Percentiles rank a stretch among this genome's conserved stretches.
Evolutionary conservation across 2,329 filamentous ascomycete species (phyloP).

Genomic region (Pezicula rhizophila): DNA sequence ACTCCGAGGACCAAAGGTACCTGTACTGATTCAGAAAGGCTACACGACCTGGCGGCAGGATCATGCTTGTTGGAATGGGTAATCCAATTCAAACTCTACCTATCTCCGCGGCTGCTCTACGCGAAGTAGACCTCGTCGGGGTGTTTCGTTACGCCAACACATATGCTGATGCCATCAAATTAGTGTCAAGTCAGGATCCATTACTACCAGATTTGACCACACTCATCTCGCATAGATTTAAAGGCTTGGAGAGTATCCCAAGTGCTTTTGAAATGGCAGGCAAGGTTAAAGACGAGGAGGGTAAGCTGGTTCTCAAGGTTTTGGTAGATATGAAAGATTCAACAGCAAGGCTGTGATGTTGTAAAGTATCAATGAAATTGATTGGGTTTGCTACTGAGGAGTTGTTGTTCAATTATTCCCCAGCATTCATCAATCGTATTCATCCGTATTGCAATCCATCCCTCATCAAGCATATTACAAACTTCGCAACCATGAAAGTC

Average conservation of each 20-base stretch:
- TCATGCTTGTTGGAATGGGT: conserved; percentile 75
- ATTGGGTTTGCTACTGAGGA: no score
- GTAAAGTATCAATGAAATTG: no score
- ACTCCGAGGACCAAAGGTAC: not conserved
- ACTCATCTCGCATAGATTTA: conserved; percentile 81
- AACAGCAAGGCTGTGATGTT: not conserved
- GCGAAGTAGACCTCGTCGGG: conserved; percentile 70
- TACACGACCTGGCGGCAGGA: conserved; percentile 60
- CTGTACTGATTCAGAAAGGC: conserved; percentile 29
- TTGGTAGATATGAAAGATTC: conserved; percentile 19
- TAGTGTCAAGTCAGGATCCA: conserved; percentile 66
- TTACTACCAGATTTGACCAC: conserved; percentile 66
- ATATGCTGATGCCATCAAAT: conserved; percentile 84
- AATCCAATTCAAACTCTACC: conserved; percentile 69
- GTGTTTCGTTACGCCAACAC: conserved; percentile 80
- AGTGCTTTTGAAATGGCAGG: conserved; percentile 85
- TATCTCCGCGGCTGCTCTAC: conserved; percentile 65
- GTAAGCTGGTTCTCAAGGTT: conserved; percentile 27
- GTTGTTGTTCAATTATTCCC: no score
- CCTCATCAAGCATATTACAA: no score
- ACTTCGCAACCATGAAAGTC: no score
- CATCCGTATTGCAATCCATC: no score
- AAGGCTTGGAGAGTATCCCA: conserved; percentile 70
- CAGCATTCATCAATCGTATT: no score
- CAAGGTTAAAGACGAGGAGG: conserved; percentile 39